Base-by-base conservation (phyloP, 371 early-diverging fungal species). In the Mucor mucedo region DNA sequence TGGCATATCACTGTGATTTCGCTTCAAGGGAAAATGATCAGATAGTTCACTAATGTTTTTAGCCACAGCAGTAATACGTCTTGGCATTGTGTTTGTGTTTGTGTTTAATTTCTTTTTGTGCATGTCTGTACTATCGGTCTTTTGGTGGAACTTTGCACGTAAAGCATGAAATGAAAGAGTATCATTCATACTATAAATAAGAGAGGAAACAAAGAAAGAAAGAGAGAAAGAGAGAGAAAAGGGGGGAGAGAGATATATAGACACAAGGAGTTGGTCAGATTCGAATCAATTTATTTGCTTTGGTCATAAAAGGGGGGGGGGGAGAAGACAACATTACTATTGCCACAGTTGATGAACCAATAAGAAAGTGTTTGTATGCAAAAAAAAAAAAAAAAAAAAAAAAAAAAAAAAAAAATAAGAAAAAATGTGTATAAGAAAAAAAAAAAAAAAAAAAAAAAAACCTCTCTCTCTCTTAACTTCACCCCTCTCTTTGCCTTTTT, bases 81-180 rank as follows among this genome's bases (percentile, higher is more conserved):
- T 63, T 57, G 58, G 58, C 60, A 65, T 55, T 3, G 53, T 45
- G 10, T 29, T 52, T 2, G 21, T 13, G 27, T n/a, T 45, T 45
- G 16, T 42, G 41, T 16, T 28, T 44, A 58, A 35, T 4, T 48
- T 28, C 47, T 13, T n/a, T 45, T 29, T 30, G 4, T 9, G 29
- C n/a, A 47, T 58, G 2, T 16, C 45, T 33, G 28, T 28, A 21
- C 21, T 21, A 7, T 45, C 14, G 14, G 4, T 41, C 3, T 41
- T 50, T 21, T 45, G 21, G 6, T 63, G 63, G 38, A 63, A 56
- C 30, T 63, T 63, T 28, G 63, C 63, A 30, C 56, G 48, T 38
- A 63, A 49, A 56, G 63, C 56, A 32, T 63, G 63, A 49, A 63
- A 63, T 27, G 63, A 63, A 28, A 59, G 40, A 4, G 50, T 50